Percentiles rank a stretch among this genome's conserved stretches.
Conservation (phyloP, 1,139 yeast species). For the Yamadazyma spencermartinsiae region DNA sequence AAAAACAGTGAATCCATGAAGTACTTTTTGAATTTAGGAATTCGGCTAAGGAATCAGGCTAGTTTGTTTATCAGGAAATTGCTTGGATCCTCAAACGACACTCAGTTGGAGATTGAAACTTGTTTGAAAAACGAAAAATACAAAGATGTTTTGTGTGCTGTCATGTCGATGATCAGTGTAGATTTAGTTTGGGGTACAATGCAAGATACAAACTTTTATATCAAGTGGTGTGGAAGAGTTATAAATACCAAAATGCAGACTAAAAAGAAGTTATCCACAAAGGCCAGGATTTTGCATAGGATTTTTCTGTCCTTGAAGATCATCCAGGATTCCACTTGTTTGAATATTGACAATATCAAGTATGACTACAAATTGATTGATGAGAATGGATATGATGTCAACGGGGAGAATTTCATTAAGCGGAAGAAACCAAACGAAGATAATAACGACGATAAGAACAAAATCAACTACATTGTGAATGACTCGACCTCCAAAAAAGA, state of each 20-base stretch:
- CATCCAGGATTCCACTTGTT: constrained; percentile 71
- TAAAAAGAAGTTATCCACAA: constrained; percentile 68
- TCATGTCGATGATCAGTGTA: constrained; percentile 82
- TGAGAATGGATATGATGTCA: constrained; percentile 39
- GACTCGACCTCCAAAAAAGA: constrained; percentile 9
- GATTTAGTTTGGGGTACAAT: constrained; percentile 91
- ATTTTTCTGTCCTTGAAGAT: constrained; percentile 74
- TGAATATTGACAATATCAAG: constrained; percentile 38
- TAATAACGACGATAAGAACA: constrained; percentile 9
- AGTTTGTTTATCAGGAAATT: constrained; percentile 59
- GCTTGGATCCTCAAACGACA: constrained; percentile 35
- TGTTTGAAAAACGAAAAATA: constrained; percentile 70
- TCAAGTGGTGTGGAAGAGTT: constrained; percentile 75
- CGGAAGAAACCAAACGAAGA: constrained; percentile 12
- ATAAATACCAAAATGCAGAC: constrained; percentile 66
- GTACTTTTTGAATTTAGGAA: constrained; percentile 70
- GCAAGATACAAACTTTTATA: constrained; percentile 78
- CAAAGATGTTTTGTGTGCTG: constrained; percentile 82
- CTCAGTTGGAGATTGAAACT: constrained; percentile 39
- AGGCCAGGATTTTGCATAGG: constrained; percentile 76
- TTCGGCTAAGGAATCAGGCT: constrained; percentile 74
- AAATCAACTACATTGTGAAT: constrained; percentile 14
- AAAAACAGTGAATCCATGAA: constrained; percentile 63
- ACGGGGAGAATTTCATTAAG: constrained; percentile 44
- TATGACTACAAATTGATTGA: constrained; percentile 34